These are phyloP conservation scores for Amanita bisporigera DNA, from an alignment of 1,284 basidiomycete genomes.

Conservation along the genomic window DNA sequence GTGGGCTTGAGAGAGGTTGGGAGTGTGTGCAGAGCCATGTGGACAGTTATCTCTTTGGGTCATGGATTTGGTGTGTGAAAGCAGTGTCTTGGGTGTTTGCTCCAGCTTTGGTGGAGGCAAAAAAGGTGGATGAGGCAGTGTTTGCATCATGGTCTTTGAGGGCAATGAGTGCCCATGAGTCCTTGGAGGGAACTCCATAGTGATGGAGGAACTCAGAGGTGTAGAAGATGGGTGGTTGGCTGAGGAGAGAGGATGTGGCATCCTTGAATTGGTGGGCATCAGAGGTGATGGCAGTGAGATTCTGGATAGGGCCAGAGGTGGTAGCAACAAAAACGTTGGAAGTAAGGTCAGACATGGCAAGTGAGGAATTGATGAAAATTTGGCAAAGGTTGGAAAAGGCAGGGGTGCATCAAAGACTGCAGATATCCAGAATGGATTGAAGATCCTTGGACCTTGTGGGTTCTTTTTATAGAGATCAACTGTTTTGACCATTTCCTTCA, in stretches of 20 bases:
- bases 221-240: slow-evolving; percentile 69
- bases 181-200: slow-evolving; percentile 51
- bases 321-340: no score
- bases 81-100: slow-evolving; percentile 4
- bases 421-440: no score
- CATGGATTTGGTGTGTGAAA: background rate
- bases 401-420: no score
- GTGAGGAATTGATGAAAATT: no score
- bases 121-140: slow-evolving; percentile 48
- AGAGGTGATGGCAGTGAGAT: no score
- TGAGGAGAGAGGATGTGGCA: slow-evolving; percentile 59
- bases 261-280: no score
- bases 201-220: slow-evolving; percentile 60
- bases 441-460: no score
- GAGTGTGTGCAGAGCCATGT: slow-evolving; percentile 70
- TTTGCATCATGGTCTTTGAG: slow-evolving; percentile 72
- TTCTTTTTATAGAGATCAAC: no score
- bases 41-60: slow-evolving; percentile 34
- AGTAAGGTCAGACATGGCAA: no score
- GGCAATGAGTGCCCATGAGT: slow-evolving; percentile 66
- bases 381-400: no score
- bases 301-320: no score
- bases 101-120: slow-evolving; percentile 27
- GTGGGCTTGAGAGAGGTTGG: slow-evolving; percentile 75
- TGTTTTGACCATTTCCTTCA: no score